Evolutionary conservation across 768 basidiomycete species (phyloP), one percentile per base, ranked within the genome.

Genomic region (Termitomyces sp.): DNA sequence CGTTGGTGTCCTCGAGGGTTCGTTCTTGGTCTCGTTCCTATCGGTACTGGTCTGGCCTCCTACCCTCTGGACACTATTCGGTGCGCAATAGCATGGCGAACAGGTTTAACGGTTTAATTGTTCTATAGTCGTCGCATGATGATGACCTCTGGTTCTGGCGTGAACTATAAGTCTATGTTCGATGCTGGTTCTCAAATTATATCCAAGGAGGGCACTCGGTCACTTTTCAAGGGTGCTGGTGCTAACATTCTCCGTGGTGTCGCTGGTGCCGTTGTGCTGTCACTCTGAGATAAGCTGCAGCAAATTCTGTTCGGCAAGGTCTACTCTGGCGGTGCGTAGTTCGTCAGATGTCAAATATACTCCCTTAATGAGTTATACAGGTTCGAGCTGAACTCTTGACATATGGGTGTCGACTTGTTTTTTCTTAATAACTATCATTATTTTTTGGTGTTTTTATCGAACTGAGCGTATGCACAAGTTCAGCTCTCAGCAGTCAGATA

Each of bases 131-230:
- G 97, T 87, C 93, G 97, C 66, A 99, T 99, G 97, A 99, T 99
- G 97, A 98, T 98, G 96, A 98, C 96, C 30, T 98, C 96, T 26
- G 97, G 96, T 66, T 88, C 85, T 67, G 83, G 83, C 66, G 85
- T 88, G 58, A 94, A 98, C 87, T 98, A 98, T 88, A 96, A 95
- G 82, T 92, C 90, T 65, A 98, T 98, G 94, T 88, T 96, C 73
- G 95, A 98, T 69, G 95, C 95, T 69, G 93, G 85, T 59, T 82
- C 88, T 26, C 93, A 75, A 76, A 98, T 99, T 69, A 70, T 98
- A 65, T 85, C 85, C 70, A 96, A 96, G 82, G 97, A 99, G 79
- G 97, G 97, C 66, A 74, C 78, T 56, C 90, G 87, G 75, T 98
- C 96, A 8, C 83, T 98, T 69, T 98, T 98, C 89, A 97, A 98